These are phyloP conservation scores for Xenoacremonium recifei DNA, from an alignment of 2,329 filamentous ascomycete genomes.

Conservation along the genomic window DNA sequence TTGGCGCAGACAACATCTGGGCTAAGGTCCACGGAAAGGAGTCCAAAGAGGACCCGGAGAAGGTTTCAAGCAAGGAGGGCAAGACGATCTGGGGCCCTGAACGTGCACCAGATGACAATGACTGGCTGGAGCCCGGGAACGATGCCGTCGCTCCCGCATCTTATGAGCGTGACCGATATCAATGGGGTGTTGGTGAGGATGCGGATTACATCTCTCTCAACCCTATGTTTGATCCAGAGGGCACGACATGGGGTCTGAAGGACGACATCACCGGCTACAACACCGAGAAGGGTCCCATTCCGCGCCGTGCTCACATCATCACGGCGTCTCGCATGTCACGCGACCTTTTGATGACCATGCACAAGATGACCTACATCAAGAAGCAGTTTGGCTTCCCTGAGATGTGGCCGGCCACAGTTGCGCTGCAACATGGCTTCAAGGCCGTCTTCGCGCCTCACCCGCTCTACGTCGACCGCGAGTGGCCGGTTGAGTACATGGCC, in stretches of 20 bases:
- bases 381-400: constrained; percentile 92
- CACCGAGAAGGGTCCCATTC: constrained; percentile 54
- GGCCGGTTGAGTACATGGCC: constrained; percentile 78
- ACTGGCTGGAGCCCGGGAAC: constrained; percentile 71
- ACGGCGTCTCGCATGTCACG: constrained; percentile 82
- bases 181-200: constrained; percentile 87
- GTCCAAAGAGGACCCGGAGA: constrained; percentile 34
- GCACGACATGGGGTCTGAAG: constrained; percentile 78
- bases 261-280: constrained; percentile 88
- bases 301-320: constrained; percentile 84
- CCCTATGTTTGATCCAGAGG: constrained; percentile 85
- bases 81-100: constrained; percentile 82
- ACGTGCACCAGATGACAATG: constrained; percentile 63
- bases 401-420: constrained; percentile 90
- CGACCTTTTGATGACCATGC: constrained; percentile 80
- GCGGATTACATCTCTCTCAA: constrained; percentile 91
- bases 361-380: constrained; percentile 79
- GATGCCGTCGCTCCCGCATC: constrained; percentile 68
- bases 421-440: constrained; percentile 89
- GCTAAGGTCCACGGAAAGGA: constrained; percentile 45
- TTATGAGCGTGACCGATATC: constrained; percentile 76
- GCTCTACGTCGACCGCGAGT: constrained; percentile 81
- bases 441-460: constrained; percentile 89
- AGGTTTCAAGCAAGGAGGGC: constrained; percentile 42
- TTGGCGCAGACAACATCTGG: constrained; percentile 67